Percentiles rank a stretch among this genome's conserved stretches.
Evolutionary conservation across 306 rosid species (phyloP).

Genomic region (Prosopis cineraria): DNA sequence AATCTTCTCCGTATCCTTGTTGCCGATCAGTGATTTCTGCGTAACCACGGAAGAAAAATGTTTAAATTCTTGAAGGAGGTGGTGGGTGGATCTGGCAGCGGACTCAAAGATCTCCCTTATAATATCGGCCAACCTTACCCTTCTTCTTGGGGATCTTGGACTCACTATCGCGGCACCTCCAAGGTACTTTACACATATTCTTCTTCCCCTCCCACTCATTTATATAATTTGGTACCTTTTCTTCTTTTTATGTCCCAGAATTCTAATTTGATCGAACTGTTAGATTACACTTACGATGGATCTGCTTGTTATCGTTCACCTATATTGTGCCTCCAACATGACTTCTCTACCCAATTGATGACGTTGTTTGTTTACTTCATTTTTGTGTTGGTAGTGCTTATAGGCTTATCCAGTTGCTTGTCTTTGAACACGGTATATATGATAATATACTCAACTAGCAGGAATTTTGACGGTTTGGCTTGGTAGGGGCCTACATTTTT

Average conservation of each 20-base stretch:
- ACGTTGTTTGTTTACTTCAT: background rate
- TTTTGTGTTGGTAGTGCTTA: background rate
- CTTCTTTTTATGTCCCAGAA: background rate
- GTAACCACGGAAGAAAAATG: conserved; percentile 35
- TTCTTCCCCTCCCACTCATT: background rate
- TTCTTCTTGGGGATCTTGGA: conserved; percentile 97
- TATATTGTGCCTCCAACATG: background rate
- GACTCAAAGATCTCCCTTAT: conserved; percentile 92
- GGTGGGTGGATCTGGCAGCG: conserved; percentile 94
- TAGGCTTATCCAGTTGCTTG: background rate
- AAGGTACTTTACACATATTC: conserved; percentile 49
- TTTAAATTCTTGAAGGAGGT: conserved; percentile 89
- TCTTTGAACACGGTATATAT: background rate
- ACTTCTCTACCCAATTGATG: background rate
- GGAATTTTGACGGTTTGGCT: background rate
- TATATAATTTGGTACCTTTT: background rate
- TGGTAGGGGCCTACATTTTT: background rate
- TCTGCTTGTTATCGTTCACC: background rate
- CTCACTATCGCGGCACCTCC: conserved; percentile 85
- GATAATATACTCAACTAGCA: background rate
- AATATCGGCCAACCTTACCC: conserved; percentile 82
- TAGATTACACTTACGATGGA: background rate
- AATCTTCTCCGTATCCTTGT: background rate
- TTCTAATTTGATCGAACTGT: background rate
- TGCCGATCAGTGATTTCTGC: background rate